Evolutionary conservation across 2,329 filamentous ascomycete species (phyloP).

Genomic region (Neocucurbitaria cava): DNA sequence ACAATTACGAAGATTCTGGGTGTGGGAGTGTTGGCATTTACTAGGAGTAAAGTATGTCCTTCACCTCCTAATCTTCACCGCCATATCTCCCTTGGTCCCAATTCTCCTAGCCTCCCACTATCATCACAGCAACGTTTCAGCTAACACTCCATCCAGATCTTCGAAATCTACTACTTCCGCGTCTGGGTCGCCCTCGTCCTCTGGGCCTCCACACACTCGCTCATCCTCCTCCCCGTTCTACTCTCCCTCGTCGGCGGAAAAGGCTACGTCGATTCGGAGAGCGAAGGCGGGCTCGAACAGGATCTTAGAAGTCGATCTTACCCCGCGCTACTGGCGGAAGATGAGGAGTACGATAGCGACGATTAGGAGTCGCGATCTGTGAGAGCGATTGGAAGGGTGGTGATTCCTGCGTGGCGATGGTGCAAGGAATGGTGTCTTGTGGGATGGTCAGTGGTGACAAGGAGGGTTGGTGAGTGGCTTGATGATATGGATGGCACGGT

Average conservation of each 20-base stretch:
- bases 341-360: conserved; percentile 72
- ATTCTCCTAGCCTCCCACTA: background rate
- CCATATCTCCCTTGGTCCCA: background rate
- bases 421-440: background rate
- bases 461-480: background rate
- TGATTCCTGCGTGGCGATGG: background rate
- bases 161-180: conserved; percentile 98
- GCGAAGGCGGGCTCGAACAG: conserved; percentile 86
- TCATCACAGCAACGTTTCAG: background rate
- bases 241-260: conserved; percentile 83
- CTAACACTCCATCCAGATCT: conserved; percentile 66
- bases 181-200: conserved; percentile 93
- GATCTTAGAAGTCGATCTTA: conserved; percentile 83
- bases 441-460: background rate
- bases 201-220: conserved; percentile 85
- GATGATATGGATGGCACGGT: background rate
- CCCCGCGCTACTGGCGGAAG: conserved; percentile 72
- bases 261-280: conserved; percentile 86
- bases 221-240: conserved; percentile 90
- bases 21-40: conserved; percentile 91
- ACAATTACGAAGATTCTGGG: conserved; percentile 94
- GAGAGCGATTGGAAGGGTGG: background rate
- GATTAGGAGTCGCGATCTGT: conserved; percentile 21
- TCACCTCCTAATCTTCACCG: too few relatives aligned
- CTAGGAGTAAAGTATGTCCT: conserved; percentile 73